Conservation (phyloP, 2,329 filamentous ascomycete species). For the Coniochaeta prunicola region DNA sequence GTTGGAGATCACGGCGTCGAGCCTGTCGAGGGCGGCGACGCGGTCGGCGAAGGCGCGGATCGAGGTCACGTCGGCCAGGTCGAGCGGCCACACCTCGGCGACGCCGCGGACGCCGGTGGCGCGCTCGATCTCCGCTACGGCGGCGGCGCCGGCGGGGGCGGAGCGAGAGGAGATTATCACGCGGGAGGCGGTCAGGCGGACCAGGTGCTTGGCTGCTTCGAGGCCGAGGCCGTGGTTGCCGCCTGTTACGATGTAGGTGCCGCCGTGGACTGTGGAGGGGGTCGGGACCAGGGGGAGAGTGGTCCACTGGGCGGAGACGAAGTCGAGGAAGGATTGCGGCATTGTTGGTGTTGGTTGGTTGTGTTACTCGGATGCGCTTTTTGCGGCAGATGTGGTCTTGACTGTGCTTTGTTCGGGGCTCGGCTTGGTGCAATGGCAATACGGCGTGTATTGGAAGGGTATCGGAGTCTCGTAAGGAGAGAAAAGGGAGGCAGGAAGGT, state of each 20-base stretch:
- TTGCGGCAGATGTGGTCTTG: no score
- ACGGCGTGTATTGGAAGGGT: no score
- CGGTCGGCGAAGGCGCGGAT: slow-evolving; percentile 32
- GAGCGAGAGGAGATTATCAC: slow-evolving; percentile 25
- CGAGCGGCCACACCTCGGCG: slow-evolving; percentile 38
- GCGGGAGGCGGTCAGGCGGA: slow-evolving; percentile 18
- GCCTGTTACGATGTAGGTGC: slow-evolving; percentile 22
- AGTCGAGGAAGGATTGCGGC: neutral
- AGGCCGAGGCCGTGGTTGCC: slow-evolving; percentile 25
- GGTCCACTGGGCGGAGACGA: neutral
- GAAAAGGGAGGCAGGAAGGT: neutral
- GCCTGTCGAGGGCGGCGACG: slow-evolving; percentile 7
- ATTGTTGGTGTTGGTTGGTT: neutral
- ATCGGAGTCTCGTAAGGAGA: neutral
- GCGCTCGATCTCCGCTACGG: slow-evolving; percentile 24
- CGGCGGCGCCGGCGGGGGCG: slow-evolving; percentile 22
- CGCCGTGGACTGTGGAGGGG: neutral
- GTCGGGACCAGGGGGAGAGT: neutral
- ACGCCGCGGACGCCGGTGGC: slow-evolving; percentile 14
- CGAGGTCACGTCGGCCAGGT: slow-evolving; percentile 33
- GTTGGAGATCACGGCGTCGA: neutral
- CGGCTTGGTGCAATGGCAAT: no score
- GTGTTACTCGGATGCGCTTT: no score
- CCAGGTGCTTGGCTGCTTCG: slow-evolving; percentile 25
- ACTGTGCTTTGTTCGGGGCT: no score